A percentile compares a stretch with the other conserved stretches of the same genome.
These are phyloP conservation scores for Sclerospora graminicola DNA, from an alignment of 352 stramenopile genomes.

Conservation along the genomic window DNA sequence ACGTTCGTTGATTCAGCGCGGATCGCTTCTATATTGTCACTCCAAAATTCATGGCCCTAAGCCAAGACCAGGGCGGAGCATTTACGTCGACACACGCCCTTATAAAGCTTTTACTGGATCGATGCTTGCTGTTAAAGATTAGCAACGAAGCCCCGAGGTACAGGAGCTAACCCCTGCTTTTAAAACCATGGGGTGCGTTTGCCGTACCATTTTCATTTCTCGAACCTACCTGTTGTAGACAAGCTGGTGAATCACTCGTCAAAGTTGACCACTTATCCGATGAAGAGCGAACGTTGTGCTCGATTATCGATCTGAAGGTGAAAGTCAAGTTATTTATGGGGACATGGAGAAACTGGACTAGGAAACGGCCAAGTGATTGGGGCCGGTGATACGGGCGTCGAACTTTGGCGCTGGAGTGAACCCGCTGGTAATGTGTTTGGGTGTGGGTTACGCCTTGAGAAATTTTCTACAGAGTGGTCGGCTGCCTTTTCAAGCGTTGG, in stretches of 20 bases:
- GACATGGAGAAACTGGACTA: conserved; percentile 16
- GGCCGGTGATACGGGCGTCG: too few relatives aligned
- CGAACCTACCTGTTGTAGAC: conserved; percentile 42
- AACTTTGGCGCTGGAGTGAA: too few relatives aligned
- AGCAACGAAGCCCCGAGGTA: conserved; percentile 40
- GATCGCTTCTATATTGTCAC: conserved; percentile 68
- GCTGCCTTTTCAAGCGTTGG: too few relatives aligned
- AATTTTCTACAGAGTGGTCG: too few relatives aligned
- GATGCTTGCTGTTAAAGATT: conserved; percentile 73
- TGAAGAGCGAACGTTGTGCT: conserved; percentile 67
- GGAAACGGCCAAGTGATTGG: too few relatives aligned
- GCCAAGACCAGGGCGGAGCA: conserved; percentile 70
- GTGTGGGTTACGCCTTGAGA: too few relatives aligned
- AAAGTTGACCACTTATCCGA: conserved; percentile 69
- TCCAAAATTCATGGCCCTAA: conserved; percentile 80
- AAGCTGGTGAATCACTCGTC: conserved; percentile 76
- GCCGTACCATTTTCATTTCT: conserved; percentile 71
- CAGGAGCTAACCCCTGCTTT: conserved; percentile 41
- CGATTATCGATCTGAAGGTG: conserved; percentile 46
- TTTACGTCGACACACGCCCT: conserved; percentile 68
- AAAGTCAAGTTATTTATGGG: conserved; percentile 2
- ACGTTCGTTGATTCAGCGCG: conserved; percentile 46
- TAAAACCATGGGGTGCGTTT: conserved; percentile 45
- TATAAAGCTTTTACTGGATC: conserved; percentile 72
- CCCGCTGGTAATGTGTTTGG: too few relatives aligned